Base-by-base conservation (phyloP, 371 early-diverging fungal species). In the Chytridium lagenaria region DNA sequence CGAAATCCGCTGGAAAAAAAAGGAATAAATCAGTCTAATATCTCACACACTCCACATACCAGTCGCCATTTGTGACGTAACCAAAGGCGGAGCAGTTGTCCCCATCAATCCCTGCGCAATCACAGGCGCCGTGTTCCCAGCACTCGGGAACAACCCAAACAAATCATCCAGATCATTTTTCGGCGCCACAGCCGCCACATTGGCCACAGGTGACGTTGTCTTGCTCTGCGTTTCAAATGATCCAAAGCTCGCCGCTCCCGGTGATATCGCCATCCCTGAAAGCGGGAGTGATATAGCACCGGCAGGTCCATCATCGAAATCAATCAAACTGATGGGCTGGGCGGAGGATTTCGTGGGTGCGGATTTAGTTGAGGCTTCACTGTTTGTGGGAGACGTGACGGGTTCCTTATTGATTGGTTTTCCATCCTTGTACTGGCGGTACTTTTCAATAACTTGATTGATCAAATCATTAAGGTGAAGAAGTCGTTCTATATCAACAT, bases 391-490 rank as follows among this genome's bases (percentile, higher is more conserved):
- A 23, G 55, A 12, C 5, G 23, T 23, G 26, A 52, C 23, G 26
- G 55, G 55, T 26, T 52, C 55, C 63, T 77, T 16, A 40, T 49
- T 22, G 64, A 68, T 52, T 10, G 77, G 73, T 51, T 72, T 84
- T 34, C 78, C 95, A 89, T 19, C 84, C 80, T 81, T 90, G 85
- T 68, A 92, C 40, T 92, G 90, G n/a, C 80, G 79, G 72, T 92
- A 92, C 72, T 91, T 92, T 69, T 86, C 84, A n/a, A 94, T 79
- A 0, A 90, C 95, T 34, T 88, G 90, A 76, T 91, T 91, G 71
- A 97, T 90, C 65, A 92, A 80, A 77, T 94, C 93, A 70, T 93
- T 94, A 65, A 95, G 77, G 31, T 86, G 85, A 55, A 95, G 83
- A 36, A 96, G 79, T 28, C 89, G 86, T 44, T 88, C 90, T 87